A percentile compares a stretch with the other conserved stretches of the same genome.
These are phyloP conservation scores for Drosera spatulata DNA, from an alignment of 179 eudicot species.

Conservation along the genomic window DNA sequence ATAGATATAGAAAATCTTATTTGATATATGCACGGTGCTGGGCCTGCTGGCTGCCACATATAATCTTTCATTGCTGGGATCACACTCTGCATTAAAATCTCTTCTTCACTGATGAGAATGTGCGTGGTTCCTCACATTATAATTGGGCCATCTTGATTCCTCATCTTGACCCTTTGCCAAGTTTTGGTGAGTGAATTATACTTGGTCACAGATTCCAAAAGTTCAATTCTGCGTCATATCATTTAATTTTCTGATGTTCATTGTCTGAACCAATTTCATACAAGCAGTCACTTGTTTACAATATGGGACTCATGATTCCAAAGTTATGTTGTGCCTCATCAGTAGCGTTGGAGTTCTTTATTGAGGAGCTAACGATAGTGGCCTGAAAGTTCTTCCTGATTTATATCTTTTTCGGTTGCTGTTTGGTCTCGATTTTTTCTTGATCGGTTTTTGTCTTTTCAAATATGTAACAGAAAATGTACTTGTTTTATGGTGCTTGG, in stretches of 20 bases:
- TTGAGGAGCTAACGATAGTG: too few species aligned
- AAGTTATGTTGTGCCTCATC: too few species aligned
- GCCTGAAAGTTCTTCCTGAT: too few species aligned
- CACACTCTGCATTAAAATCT: constrained; percentile 14
- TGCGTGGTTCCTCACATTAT: constrained; percentile 22
- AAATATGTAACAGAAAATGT: neutral
- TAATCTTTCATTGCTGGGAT: neutral
- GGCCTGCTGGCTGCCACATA: neutral
- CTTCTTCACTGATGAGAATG: constrained; percentile 15
- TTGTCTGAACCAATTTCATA: neutral
- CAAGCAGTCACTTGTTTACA: too few species aligned
- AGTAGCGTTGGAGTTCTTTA: too few species aligned
- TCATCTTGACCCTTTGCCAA: constrained; percentile 14
- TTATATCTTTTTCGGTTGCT: too few species aligned
- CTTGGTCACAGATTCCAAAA: constrained; percentile 19
- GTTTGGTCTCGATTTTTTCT: too few species aligned
- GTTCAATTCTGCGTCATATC: neutral
- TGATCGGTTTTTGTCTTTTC: too few species aligned
- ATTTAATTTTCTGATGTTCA: neutral
- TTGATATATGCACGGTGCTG: too few species aligned
- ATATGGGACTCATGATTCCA: too few species aligned
- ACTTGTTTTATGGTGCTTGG: neutral
- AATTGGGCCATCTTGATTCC: constrained; percentile 20
- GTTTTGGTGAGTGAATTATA: constrained; percentile 21
- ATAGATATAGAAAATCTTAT: too few species aligned